A percentile compares a stretch with the other conserved stretches of the same genome.
phyloP scores from a whole-genome alignment of 192 early-diverging fungal genomes.

The Oehlia diaphana region DNA sequence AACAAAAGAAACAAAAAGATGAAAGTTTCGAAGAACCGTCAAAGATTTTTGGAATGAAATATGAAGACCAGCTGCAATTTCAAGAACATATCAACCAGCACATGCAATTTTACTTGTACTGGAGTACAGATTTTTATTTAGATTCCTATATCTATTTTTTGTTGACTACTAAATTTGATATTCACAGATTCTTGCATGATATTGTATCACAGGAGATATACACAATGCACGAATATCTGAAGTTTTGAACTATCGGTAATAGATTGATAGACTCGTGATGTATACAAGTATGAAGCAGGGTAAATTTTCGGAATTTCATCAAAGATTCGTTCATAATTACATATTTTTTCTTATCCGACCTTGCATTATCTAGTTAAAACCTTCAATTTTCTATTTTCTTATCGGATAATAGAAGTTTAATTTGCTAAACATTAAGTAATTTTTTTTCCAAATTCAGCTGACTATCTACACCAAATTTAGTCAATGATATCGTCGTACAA shows the following conservation, averaged over 20 bases:
- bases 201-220: not conserved
- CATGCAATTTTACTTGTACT: not conserved
- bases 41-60: not conserved
- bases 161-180: constrained; percentile 7
- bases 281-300: too few relatives aligned
- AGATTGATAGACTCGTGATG: too few relatives aligned
- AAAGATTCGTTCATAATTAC: too few relatives aligned
- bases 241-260: not conserved
- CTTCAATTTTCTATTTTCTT: too few relatives aligned
- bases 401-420: too few relatives aligned
- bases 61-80: constrained; percentile 7
- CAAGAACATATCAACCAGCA: not conserved
- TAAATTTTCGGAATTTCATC: too few relatives aligned
- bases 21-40: not conserved
- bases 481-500: too few relatives aligned
- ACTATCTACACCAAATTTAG: too few relatives aligned
- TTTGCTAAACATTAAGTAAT: too few relatives aligned
- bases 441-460: too few relatives aligned
- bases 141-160: not conserved
- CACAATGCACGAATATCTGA: not conserved
- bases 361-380: too few relatives aligned
- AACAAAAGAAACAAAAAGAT: not conserved
- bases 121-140: not conserved
- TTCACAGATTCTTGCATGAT: not conserved
- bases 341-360: too few relatives aligned